Conservation (phyloP, 352 stramenopile species). For the Globisporangium ultimum region DNA sequence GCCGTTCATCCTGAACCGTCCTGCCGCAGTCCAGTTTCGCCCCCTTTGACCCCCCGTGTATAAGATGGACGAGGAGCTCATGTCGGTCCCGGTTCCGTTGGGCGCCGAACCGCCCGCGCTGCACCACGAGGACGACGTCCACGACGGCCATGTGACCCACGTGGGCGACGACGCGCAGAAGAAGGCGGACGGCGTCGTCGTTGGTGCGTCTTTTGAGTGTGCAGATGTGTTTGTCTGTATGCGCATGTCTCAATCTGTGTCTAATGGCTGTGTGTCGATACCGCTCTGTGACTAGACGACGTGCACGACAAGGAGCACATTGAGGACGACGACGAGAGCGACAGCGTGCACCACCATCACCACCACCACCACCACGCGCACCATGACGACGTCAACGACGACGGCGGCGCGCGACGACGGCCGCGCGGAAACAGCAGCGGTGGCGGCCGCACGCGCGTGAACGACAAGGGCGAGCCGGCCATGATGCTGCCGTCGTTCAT, state of each 20-base stretch:
- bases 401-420: not conserved
- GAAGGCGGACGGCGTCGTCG: not conserved
- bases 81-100: conserved; percentile 15
- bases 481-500: conserved; percentile 81
- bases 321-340: conserved; percentile 1
- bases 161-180: not conserved
- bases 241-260: no score
- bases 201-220: not conserved
- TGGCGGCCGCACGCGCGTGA: conserved; percentile 17
- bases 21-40: no score
- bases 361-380: not conserved
- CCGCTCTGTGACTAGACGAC: conserved; percentile 2
- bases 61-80: conserved; percentile 20
- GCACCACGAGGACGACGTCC: conserved; percentile 9
- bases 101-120: conserved; percentile 15
- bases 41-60: no score
- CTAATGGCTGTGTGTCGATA: not conserved
- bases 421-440: not conserved
- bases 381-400: conserved; percentile 1
- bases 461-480: conserved; percentile 53
- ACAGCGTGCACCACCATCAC: not conserved
- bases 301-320: conserved; percentile 4
- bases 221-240: not conserved
- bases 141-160: not conserved
- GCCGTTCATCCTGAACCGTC: no score